Percentiles rank a stretch among this genome's conserved stretches.
phyloP scores from a whole-genome alignment of 2,329 filamentous ascomycete genomes.

The Stemphylium beticola region DNA sequence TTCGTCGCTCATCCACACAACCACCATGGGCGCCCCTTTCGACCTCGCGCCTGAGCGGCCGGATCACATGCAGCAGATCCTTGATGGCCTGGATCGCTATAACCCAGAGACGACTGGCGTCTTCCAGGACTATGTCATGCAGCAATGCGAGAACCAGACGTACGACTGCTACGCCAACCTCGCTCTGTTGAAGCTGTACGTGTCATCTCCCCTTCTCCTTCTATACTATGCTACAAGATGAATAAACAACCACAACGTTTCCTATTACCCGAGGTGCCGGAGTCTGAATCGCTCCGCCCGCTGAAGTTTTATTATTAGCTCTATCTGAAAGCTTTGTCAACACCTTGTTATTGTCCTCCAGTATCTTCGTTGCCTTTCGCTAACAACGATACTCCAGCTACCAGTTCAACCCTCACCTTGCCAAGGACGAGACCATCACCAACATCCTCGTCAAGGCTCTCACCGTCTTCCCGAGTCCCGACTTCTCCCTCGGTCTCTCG shows the following conservation, averaged over 20 bases:
- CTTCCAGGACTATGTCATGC: constrained; percentile 92
- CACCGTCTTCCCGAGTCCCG: constrained; percentile 93
- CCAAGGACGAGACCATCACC: constrained; percentile 96
- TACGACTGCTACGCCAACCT: constrained; percentile 97
- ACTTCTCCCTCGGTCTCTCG: constrained; percentile 92
- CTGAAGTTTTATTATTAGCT: constrained; percentile 78
- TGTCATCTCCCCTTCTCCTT: constrained; percentile 12
- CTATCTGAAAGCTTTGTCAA: constrained; percentile 66
- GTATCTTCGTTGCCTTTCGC: constrained; percentile 8
- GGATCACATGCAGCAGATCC: constrained; percentile 88
- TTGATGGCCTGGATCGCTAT: constrained; percentile 97
- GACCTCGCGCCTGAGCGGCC: constrained; percentile 93
- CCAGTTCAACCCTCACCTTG: constrained; percentile 98
- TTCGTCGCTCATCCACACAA: constrained; percentile 36
- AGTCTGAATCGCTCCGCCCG: constrained; percentile 62
- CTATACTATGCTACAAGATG: constrained; percentile 65
- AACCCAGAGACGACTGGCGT: constrained; percentile 94
- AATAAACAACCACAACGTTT: constrained; percentile 82
- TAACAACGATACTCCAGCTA: constrained; percentile 66
- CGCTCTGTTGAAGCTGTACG: constrained; percentile 95
- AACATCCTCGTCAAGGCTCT: constrained; percentile 98
- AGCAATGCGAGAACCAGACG: constrained; percentile 93
- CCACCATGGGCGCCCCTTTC: constrained; percentile 62
- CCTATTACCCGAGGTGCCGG: constrained; percentile 89
- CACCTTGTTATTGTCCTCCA: background rate